Percentiles rank a stretch among this genome's conserved stretches.
These are phyloP conservation scores for Xylaria sp. DNA, from an alignment of 2,329 filamentous ascomycete genomes.

Conservation along the genomic window DNA sequence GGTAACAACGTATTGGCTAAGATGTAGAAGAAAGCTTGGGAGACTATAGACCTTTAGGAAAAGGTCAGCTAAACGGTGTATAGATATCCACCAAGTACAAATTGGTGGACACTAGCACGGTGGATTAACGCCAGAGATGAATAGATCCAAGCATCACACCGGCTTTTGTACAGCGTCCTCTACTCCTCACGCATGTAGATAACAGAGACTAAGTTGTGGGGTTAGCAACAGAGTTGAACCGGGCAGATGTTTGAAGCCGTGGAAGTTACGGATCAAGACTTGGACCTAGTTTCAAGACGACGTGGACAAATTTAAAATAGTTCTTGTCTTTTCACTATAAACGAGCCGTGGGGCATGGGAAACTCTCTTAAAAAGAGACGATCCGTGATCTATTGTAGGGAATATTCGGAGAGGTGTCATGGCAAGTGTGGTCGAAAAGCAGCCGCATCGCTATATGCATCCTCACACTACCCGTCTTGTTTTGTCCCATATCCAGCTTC, in stretches of 20 bases:
- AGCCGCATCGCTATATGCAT: conserved; percentile 34
- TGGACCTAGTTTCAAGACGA: conserved; percentile 6
- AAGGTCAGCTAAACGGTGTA: conserved; percentile 4
- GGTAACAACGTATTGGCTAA: not conserved
- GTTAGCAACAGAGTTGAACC: not conserved
- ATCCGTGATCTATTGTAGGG: conserved; percentile 33
- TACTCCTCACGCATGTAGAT: not conserved
- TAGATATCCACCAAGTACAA: not conserved
- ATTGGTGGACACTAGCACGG: not conserved
- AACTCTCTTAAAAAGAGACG: conserved; percentile 23
- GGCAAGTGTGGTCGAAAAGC: conserved; percentile 25
- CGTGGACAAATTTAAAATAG: conserved; percentile 4
- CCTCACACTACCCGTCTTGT: conserved; percentile 24
- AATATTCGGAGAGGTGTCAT: conserved; percentile 19
- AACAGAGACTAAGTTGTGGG: not conserved
- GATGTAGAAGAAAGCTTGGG: not conserved
- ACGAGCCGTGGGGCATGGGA: conserved; percentile 35
- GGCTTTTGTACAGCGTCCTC: not conserved
- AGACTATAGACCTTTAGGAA: not conserved
- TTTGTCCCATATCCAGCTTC: conserved; percentile 32
- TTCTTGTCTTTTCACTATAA: conserved; percentile 28
- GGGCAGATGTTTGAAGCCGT: conserved; percentile 5
- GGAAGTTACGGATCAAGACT: not conserved
- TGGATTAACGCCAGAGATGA: not conserved
- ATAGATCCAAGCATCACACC: not conserved